Base-by-base conservation (phyloP, 805 yeast species). In the Kodamaea neixiangensis region DNA sequence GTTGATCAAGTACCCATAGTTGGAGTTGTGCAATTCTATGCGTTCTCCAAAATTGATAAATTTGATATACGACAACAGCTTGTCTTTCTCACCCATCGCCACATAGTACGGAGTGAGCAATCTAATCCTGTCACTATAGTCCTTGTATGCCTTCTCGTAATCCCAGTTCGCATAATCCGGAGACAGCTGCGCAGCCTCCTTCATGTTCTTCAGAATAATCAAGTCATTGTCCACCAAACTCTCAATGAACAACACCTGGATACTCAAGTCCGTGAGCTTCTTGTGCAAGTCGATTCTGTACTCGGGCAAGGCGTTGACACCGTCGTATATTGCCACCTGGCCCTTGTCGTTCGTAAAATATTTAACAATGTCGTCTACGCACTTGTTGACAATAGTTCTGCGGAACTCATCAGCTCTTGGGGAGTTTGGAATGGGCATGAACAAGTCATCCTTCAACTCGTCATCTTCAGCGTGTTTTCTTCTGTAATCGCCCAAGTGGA, bases 251-350 rank as follows among this genome's bases (percentile, higher is more conserved):
- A 94, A 67, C 21, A 87, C 86, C 66, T 87, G 92, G 51, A 92
- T 85, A 56, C 83, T 82, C 53, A 79, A 73, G 41, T 73, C 70
- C 6, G 73, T 70, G 59, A 93, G 83, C 51, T 69, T 68, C 31
- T 76, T 75, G 21, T 79, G 79, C 35, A 93, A 68, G 25, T 78
- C 79, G 6, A 75, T 60, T 58, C 99, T 78, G 57, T 86, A 87
- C 46, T 78, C 76, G 17, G 86, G 81, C 44, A 86, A 72, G 5
- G 94, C 96, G 65, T 94, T 94, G 46, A 94, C 87, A 0, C 98
- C 98, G 68, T 94, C 99, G 68, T 89, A 94, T 18, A 94, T 89
- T 4, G 96, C 99, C 29, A 94, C 89, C 70, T 94, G 99, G 9
- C 98, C 98, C 61, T 82, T 82, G 54, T 85, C 89, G 22, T 79